These are phyloP conservation scores for Lojkania enalia DNA, from an alignment of 2,329 filamentous ascomycete species.

Conservation along the genomic window DNA sequence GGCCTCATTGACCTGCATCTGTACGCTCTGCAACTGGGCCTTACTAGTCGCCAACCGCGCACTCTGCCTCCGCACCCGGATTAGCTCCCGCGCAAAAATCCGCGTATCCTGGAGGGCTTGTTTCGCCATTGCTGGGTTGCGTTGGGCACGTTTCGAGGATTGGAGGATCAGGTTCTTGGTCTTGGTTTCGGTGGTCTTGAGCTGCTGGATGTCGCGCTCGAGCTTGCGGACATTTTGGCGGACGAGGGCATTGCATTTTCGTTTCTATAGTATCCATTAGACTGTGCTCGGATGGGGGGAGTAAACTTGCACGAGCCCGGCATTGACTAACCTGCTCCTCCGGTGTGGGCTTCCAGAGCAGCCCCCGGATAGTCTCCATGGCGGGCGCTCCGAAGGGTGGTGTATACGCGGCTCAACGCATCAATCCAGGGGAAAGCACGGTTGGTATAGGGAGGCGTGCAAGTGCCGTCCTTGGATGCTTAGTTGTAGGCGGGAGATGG, in stretches of 20 bases:
- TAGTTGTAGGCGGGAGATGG: too few species aligned
- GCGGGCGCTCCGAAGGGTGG: conserved; percentile 6
- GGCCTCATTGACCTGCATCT: conserved; percentile 97
- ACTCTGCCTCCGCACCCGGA: conserved; percentile 77
- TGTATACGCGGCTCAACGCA: neutral
- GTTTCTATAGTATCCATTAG: conserved; percentile 63
- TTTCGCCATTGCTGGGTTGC: conserved; percentile 74
- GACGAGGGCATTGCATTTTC: conserved; percentile 92
- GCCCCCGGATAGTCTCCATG: conserved; percentile 85
- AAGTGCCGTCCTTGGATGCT: too few species aligned
- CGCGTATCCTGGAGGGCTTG: conserved; percentile 84
- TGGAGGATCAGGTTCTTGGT: conserved; percentile 83
- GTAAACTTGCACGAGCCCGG: too few species aligned
- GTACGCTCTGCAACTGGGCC: conserved; percentile 87
- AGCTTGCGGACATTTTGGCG: conserved; percentile 89
- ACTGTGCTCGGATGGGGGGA: conserved; percentile 5
- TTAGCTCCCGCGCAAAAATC: conserved; percentile 83
- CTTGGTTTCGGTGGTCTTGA: conserved; percentile 71
- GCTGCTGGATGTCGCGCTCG: conserved; percentile 83
- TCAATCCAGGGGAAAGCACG: neutral
- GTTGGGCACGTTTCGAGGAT: conserved; percentile 78
- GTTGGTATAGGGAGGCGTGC: too few species aligned
- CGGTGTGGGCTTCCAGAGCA: conserved; percentile 91
- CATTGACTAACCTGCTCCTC: conserved; percentile 76
- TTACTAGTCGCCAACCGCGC: conserved; percentile 80